Evolutionary conservation across 2,329 filamentous ascomycete genomes (phyloP), one percentile per base, ranked within the genome.

Genomic region (Meredithiella fracta): DNA sequence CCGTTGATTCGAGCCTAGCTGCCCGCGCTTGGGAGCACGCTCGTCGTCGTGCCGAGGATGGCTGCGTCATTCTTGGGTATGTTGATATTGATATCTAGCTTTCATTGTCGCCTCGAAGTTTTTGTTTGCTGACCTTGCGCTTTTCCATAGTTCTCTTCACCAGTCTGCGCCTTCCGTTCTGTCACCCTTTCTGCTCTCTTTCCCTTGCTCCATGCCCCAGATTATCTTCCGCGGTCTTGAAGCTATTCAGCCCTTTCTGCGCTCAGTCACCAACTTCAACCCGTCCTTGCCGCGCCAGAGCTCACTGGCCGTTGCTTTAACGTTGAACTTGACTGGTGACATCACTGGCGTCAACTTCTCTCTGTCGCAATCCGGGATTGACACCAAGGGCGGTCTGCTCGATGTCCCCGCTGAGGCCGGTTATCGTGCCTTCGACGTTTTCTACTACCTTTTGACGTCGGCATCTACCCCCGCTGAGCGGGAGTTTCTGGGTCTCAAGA

Each of bases 11-110:
- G 44, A 79, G 85, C 22, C 70, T 98, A 53, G 86, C 86, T 15
- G 75, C 80, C 54, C 80, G 87, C 66, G 89, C 90, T 2, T 98
- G 92, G 91, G 92, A 98, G 70, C 92, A 98, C 73, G 91, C 92
- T 57, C 80, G 91, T 62, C 82, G 92, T 60, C 80, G 92, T 71
- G 92, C 92, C 44, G 92, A 98, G 68, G 92, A 98, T 71, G 90
- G 88, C 15, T 96, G 90, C 66, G 85, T 98, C 60, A 75, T 97
- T 55, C 70, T 98, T 62, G 85, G 86, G 88, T 94, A 75, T 62
- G 81, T 69, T 37, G n/a, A 26, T 31, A 1, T 34, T 34, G 31
- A 44, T n/a, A 38, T 23, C 14, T 22, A 7, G 11, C 3, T 9
- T 3, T 17, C 26, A 9, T 26, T 11, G n/a, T n/a, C n/a, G n/a